These are phyloP conservation scores for Starmerella etchellsii DNA, from an alignment of 805 yeast genomes.

Conservation along the genomic window DNA sequence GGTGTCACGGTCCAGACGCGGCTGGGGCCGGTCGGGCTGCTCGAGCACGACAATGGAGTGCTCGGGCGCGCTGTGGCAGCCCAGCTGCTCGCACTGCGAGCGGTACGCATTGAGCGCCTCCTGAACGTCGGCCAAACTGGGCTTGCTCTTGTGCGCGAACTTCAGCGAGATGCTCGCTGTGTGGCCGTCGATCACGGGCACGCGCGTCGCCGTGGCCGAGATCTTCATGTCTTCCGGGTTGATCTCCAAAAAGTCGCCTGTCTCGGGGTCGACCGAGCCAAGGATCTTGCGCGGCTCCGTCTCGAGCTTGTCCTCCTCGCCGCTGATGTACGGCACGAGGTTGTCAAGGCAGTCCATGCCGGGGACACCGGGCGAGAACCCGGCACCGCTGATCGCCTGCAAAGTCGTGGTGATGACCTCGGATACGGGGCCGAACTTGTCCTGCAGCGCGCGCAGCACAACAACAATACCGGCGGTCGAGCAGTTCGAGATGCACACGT, in stretches of 20 bases:
- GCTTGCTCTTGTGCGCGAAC: constrained; percentile 73
- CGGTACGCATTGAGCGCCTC: constrained; percentile 54
- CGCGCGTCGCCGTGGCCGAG: constrained; percentile 93
- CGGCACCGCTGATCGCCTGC: constrained; percentile 98
- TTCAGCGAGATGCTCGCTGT: constrained; percentile 85
- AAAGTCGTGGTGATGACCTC: constrained; percentile 77
- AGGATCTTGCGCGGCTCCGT: constrained; percentile 96
- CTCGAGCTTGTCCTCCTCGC: constrained; percentile 97
- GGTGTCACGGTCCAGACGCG: constrained; percentile 91
- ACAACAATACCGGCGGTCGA: constrained; percentile 97
- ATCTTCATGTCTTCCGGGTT: constrained; percentile 54
- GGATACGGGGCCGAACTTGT: constrained; percentile 80
- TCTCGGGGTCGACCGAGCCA: constrained; percentile 38
- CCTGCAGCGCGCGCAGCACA: constrained; percentile 87
- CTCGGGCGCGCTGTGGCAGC: constrained; percentile 87
- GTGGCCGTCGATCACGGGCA: constrained; percentile 95
- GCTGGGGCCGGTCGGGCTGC: constrained; percentile 90
- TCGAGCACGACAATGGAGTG: constrained; percentile 85
- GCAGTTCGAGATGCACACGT: constrained; percentile 93
- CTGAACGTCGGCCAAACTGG: constrained; percentile 71
- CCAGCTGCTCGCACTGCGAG: constrained; percentile 68
- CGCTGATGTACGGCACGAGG: constrained; percentile 85
- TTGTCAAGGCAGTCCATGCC: constrained; percentile 92
- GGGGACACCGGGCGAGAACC: constrained; percentile 94
- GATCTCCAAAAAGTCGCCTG: constrained; percentile 32